Evolutionary conservation across 495 filamentous ascomycete genomes (phyloP).

Genomic region (Penicillium arizonense): DNA sequence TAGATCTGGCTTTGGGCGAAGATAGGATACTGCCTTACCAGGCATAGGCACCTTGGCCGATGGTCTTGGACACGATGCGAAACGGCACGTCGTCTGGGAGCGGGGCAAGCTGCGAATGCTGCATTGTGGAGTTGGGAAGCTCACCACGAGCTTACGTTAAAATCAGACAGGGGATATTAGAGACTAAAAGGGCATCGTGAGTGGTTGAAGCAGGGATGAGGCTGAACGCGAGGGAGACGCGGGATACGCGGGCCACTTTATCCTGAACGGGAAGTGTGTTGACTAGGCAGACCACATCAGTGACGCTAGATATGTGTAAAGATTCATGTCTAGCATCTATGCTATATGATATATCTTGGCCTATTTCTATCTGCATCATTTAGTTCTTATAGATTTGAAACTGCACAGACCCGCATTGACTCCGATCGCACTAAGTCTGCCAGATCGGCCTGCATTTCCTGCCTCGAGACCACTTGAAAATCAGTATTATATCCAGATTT

Average conservation of each 20-base stretch:
- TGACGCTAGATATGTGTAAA: neutral
- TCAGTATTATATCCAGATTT: neutral
- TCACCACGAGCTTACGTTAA: neutral
- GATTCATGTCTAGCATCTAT: neutral
- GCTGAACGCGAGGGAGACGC: constrained; percentile 8
- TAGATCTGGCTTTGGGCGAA: neutral
- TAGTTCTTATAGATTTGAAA: neutral
- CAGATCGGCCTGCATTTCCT: neutral
- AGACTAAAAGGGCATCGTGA: constrained; percentile 7
- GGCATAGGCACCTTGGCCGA: constrained; percentile 94
- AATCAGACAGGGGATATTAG: constrained; percentile 2
- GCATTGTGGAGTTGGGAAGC: constrained; percentile 33
- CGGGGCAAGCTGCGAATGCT: constrained; percentile 85
- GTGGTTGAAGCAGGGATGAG: constrained; percentile 9
- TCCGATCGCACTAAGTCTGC: constrained; percentile 11
- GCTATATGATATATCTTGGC: neutral
- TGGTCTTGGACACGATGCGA: constrained; percentile 91
- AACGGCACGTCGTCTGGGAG: constrained; percentile 87
- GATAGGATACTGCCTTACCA: constrained; percentile 59
- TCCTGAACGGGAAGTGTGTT: constrained; percentile 47
- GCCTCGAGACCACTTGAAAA: too few relatives aligned
- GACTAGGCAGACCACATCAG: constrained; percentile 5
- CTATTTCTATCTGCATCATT: constrained; percentile 1
- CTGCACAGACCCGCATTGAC: constrained; percentile 12
- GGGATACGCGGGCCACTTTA: constrained; percentile 45